These are phyloP conservation scores for Senna tora DNA, from an alignment of 306 rosid species.

Conservation along the genomic window DNA sequence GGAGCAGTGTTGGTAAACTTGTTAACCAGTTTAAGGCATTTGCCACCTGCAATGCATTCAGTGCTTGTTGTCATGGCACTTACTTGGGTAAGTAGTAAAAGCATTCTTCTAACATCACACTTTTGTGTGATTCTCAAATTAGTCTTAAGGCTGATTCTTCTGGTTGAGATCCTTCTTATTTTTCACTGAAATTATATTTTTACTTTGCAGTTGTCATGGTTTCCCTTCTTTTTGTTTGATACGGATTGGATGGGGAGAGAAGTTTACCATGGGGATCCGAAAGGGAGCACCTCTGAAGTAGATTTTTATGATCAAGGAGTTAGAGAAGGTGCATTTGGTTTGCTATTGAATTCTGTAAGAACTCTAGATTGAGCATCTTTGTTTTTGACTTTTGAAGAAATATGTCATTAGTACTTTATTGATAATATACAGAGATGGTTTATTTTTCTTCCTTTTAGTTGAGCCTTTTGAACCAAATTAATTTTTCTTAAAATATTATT, in stretches of 20 bases:
- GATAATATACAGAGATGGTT: constrained; percentile 2
- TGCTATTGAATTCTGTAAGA: constrained; percentile 99
- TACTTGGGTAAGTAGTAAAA: constrained; percentile 76
- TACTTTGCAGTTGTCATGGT: constrained; percentile 84
- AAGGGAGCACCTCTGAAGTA: constrained; percentile 63
- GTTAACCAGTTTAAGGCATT: constrained; percentile 90
- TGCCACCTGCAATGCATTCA: constrained; percentile 97
- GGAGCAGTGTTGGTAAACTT: constrained; percentile 92
- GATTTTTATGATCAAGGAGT: constrained; percentile 82
- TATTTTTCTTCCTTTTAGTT: constrained; percentile 13
- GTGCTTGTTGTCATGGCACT: constrained; percentile 98
- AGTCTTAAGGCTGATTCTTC: constrained; percentile 26
- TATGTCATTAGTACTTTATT: not conserved
- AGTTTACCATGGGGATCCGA: constrained; percentile 97
- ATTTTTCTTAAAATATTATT: constrained; percentile 1
- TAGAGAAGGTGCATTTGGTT: constrained; percentile 99
- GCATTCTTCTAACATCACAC: constrained; percentile 18
- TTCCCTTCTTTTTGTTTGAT: constrained; percentile 28
- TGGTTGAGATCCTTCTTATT: constrained; percentile 37
- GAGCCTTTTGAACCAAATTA: not conserved
- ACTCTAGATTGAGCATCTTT: constrained; percentile 55
- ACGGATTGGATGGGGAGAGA: constrained; percentile 92
- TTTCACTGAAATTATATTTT: constrained; percentile 28
- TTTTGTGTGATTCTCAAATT: constrained; percentile 22
- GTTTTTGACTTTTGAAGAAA: constrained; percentile 15